phyloP scores from a whole-genome alignment of 495 filamentous ascomycete genomes.

The Aspergillus sclerotiicarbonarius region DNA sequence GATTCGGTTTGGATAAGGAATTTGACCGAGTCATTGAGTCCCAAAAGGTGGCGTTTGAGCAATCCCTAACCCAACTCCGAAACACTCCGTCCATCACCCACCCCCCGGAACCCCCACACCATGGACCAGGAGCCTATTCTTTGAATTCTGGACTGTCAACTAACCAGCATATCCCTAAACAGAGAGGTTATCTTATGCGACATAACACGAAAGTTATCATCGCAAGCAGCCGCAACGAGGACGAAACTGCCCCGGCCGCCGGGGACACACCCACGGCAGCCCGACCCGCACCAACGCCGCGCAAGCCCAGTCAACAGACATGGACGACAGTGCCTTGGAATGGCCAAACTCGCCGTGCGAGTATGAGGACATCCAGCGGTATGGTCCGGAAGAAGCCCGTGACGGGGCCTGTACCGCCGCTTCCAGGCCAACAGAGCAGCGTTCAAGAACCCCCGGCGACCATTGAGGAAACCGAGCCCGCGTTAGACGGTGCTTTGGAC shows the following conservation, averaged over 20 bases:
- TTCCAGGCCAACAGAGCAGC: slow-evolving; percentile 87
- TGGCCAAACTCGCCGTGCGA: slow-evolving; percentile 65
- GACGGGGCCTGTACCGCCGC: slow-evolving; percentile 67
- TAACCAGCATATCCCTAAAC: slow-evolving; percentile 58
- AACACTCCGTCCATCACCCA: slow-evolving; percentile 13
- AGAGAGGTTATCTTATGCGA: slow-evolving; percentile 98
- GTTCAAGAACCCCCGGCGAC: slow-evolving; percentile 58
- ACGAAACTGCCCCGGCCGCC: slow-evolving; percentile 37
- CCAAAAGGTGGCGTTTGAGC: slow-evolving; percentile 85
- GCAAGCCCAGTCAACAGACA: slow-evolving; percentile 76
- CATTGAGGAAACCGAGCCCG: slow-evolving; percentile 58
- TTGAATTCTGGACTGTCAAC: slow-evolving; percentile 31
- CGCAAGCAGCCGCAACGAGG: slow-evolving; percentile 65
- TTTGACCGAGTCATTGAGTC: slow-evolving; percentile 95
- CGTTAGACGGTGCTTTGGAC: slow-evolving; percentile 55
- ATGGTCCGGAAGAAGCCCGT: slow-evolving; percentile 64
- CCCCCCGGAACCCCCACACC: slow-evolving; percentile 11
- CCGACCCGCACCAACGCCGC: slow-evolving; percentile 63
- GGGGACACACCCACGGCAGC: slow-evolving; percentile 53
- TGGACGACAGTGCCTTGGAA: slow-evolving; percentile 99
- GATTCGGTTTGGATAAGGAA: slow-evolving; percentile 82
- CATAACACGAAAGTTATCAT: slow-evolving; percentile 98
- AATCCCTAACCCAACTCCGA: slow-evolving; percentile 44
- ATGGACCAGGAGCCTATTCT: slow-evolving; percentile 5
- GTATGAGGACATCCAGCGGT: slow-evolving; percentile 56